phyloP scores from a whole-genome alignment of 2,329 filamentous ascomycete genomes.

The Bipolaris zeicola region DNA sequence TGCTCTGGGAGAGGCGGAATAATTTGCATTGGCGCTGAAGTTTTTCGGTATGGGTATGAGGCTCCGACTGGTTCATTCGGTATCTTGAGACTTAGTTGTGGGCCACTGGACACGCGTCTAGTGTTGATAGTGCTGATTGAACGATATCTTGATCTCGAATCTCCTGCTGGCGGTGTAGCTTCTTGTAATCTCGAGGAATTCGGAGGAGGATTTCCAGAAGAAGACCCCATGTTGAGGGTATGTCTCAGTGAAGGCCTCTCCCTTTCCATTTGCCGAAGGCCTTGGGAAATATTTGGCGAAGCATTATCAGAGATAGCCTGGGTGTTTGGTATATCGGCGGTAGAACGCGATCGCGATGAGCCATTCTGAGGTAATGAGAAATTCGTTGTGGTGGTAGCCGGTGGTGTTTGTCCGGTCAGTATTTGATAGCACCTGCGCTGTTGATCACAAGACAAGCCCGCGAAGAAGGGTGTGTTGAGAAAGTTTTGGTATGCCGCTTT shows the following conservation, averaged over 20 bases:
- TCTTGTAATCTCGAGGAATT: not conserved
- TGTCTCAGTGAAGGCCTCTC: slow-evolving; percentile 1
- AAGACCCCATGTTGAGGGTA: not conserved
- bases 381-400: slow-evolving; percentile 29
- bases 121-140: slow-evolving; percentile 13
- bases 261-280: slow-evolving; percentile 19
- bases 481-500: slow-evolving; percentile 35
- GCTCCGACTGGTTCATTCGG: not conserved
- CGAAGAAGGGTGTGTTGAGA: slow-evolving; percentile 35
- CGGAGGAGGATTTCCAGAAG: not conserved
- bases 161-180: not conserved
- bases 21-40: not conserved
- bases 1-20: not conserved
- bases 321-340: slow-evolving; percentile 13
- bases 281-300: slow-evolving; percentile 13
- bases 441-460: slow-evolving; percentile 25
- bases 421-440: slow-evolving; percentile 35
- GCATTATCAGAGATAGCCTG: slow-evolving; percentile 18
- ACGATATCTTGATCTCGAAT: slow-evolving; percentile 21
- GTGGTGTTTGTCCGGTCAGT: slow-evolving; percentile 33
- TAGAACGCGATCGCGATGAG: slow-evolving; percentile 17
- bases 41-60: not conserved
- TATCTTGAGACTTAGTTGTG: not conserved
- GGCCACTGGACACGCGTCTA: slow-evolving; percentile 9
- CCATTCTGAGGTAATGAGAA: slow-evolving; percentile 18